Percentiles rank a stretch among this genome's conserved stretches.
These are phyloP conservation scores for Candida odintsovae DNA, from an alignment of 805 yeast genomes.

Conservation along the genomic window DNA sequence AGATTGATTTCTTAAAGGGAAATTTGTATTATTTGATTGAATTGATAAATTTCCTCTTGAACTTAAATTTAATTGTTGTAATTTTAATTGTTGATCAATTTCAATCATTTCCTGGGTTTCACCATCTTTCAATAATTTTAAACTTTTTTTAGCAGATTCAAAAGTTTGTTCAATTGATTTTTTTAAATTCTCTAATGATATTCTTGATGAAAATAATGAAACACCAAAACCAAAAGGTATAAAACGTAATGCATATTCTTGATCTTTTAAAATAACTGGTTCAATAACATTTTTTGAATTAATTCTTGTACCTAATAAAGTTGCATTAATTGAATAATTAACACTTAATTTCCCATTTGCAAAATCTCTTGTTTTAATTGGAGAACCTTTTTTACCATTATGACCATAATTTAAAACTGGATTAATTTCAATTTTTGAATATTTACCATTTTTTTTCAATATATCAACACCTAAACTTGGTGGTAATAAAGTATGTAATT, in stretches of 20 bases:
- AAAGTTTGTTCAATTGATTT: conserved; percentile 11
- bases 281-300: not conserved
- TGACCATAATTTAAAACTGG: conserved; percentile 43
- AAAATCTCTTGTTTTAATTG: conserved; percentile 46
- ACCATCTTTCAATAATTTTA: conserved; percentile 14
- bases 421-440: conserved; percentile 27
- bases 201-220: conserved; percentile 15
- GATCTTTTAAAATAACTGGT: conserved; percentile 27
- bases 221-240: conserved; percentile 34
- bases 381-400: conserved; percentile 44
- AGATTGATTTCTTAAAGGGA: conserved; percentile 20
- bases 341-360: conserved; percentile 41
- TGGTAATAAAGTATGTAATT: conserved; percentile 32
- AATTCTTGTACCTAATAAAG: conserved; percentile 36
- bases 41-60: not conserved
- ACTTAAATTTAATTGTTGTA: conserved; percentile 11
- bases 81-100: conserved; percentile 15
- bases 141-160: conserved; percentile 12
- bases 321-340: conserved; percentile 50
- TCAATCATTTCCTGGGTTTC: conserved; percentile 10
- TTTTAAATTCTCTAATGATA: conserved; percentile 7
- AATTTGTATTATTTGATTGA: conserved; percentile 3
- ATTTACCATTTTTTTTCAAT: conserved; percentile 25
- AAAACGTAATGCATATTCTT: conserved; percentile 32
- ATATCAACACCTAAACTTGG: conserved; percentile 36